A percentile compares a stretch with the other conserved stretches of the same genome.
phyloP scores from a whole-genome alignment of 2,329 filamentous ascomycete species.

The Xylariaceae sp. region DNA sequence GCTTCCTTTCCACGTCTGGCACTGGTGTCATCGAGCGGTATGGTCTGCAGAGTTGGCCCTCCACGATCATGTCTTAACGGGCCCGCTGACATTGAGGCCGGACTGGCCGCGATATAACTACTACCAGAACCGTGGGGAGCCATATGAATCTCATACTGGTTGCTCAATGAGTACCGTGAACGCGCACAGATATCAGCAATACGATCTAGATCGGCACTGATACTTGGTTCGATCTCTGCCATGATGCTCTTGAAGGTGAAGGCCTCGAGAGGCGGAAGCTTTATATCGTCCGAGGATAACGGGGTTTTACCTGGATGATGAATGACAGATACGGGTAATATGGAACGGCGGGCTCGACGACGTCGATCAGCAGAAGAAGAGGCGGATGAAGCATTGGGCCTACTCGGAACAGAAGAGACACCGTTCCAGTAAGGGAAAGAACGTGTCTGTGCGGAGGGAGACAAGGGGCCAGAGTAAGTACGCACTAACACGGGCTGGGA shows the following conservation, averaged over 20 bases:
- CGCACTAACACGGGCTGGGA: constrained; percentile 62
- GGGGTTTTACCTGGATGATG: constrained; percentile 38
- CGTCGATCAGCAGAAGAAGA: constrained; percentile 21
- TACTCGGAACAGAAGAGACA: constrained; percentile 23
- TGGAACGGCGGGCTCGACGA: constrained; percentile 32
- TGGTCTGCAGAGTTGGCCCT: constrained; percentile 53
- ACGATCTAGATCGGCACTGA: constrained; percentile 55
- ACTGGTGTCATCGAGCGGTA: constrained; percentile 48
- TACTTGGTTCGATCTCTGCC: constrained; percentile 49
- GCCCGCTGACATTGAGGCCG: constrained; percentile 28
- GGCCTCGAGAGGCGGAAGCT: constrained; percentile 56
- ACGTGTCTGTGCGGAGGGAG: constrained; percentile 31
- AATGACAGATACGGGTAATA: constrained; percentile 40
- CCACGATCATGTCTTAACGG: constrained; percentile 21
- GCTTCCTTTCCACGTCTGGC: constrained; percentile 38
- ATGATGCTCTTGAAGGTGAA: constrained; percentile 63
- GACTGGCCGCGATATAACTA: constrained; percentile 37
- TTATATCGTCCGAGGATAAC: constrained; percentile 33
- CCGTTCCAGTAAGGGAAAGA: constrained; percentile 28
- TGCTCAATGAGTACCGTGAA: constrained; percentile 59
- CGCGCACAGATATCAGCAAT: constrained; percentile 64
- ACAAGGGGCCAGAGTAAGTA: constrained; percentile 52
- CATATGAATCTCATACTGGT: constrained; percentile 63
- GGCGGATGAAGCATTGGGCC: constrained; percentile 16
- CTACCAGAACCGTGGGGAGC: constrained; percentile 55